Base-by-base conservation (phyloP, 441 rosid species). In the Syzygium malaccense region DNA sequence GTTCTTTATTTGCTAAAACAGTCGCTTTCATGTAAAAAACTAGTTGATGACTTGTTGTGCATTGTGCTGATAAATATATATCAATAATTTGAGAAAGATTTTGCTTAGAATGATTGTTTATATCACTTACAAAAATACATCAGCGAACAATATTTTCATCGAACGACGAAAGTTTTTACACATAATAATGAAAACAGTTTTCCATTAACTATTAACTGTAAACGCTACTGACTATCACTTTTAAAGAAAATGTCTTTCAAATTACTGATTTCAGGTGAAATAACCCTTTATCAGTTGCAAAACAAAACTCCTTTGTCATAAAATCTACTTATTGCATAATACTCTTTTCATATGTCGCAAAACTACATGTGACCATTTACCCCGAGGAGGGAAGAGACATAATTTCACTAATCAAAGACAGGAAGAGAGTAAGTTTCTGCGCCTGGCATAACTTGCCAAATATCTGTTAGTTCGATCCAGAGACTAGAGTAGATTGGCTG, bases 81-180 rank as follows among this genome's bases (percentile, higher is more conserved):
- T 60, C 17, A 28, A 60, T 13, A 60, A 28, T 60, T 60, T 0
- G 32, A 56, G 28, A 60, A 60, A 60, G 4, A 60, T 60, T 28
- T 60, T 45, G 48, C 32, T 8, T 60, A 28, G 66, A 13, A 60
- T 60, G 28, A 13, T 60, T 28, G 8, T 28, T 60, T 51, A 51
- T 51, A 51, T 51, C 54, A 13, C 54, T 51, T 51, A 4, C 17
- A 51, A 51, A 51, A 58, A 26, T 58, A 13, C 28, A 58, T 58
- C 1, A 0, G 8, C 64, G 28, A 58, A 3, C 26, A 11, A 26
- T 11, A 58, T 26, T 58, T 58, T 58, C 64, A 60, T 60, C 0
- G 0, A 60, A 60, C 0, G 0, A 60, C 2, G 18, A 60, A 0
- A 60, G 6, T 60, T 60, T 60, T 30, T 28, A 5, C 66, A 13